Evolutionary conservation across 768 basidiomycete species (phyloP).

Genomic region (Coprinopsis marcescibilis): DNA sequence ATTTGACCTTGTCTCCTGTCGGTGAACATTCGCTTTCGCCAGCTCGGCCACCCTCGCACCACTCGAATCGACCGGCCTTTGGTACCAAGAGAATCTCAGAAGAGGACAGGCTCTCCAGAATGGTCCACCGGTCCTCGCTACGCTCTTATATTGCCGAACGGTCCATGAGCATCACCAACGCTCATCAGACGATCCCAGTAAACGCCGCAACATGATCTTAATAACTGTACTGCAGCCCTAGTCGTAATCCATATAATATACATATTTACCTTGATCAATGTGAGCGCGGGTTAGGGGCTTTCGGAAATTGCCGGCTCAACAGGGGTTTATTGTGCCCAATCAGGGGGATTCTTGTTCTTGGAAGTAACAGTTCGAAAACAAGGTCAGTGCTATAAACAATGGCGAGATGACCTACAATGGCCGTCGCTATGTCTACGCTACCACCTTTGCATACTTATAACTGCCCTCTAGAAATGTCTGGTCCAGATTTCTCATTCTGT

Average conservation of each 20-base stretch:
- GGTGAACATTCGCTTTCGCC: slow-evolving; percentile 1
- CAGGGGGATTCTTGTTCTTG: not conserved
- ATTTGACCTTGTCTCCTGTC: not conserved
- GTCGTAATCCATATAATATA: too few relatives aligned
- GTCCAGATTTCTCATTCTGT: not conserved
- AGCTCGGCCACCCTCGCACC: slow-evolving; percentile 1
- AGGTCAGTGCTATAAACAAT: not conserved
- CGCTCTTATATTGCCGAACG: slow-evolving; percentile 10
- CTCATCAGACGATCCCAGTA: not conserved
- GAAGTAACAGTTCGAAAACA: not conserved
- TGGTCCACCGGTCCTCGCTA: slow-evolving; percentile 10
- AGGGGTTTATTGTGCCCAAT: not conserved
- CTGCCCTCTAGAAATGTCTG: not conserved
- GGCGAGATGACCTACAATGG: too few relatives aligned
- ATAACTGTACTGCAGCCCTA: too few relatives aligned
- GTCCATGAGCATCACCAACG: slow-evolving; percentile 3
- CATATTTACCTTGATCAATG: not conserved
- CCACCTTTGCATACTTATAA: not conserved
- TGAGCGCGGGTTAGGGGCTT: not conserved
- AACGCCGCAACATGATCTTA: not conserved
- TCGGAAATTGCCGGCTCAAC: not conserved
- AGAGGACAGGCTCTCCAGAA: slow-evolving; percentile 8
- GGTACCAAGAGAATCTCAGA: slow-evolving; percentile 4
- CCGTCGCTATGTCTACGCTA: not conserved
- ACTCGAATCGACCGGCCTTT: slow-evolving; percentile 1